Percentiles rank a stretch among this genome's conserved stretches.
These are phyloP conservation scores for Leishmania guyanensis DNA, from an alignment of 208 protist genomes.

Conservation along the genomic window DNA sequence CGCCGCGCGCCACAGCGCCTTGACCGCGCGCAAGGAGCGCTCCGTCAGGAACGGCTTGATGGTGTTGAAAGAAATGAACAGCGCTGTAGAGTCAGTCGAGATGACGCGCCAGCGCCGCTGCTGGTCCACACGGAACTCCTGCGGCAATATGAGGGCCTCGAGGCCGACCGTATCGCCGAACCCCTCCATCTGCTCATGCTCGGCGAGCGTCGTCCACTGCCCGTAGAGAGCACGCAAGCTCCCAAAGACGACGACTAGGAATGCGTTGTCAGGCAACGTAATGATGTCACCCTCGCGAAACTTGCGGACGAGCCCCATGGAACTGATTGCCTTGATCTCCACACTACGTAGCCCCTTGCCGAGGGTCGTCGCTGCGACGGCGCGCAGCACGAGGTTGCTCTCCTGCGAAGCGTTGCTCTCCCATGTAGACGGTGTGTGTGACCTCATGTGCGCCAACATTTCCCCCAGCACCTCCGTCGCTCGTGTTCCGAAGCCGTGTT, in stretches of 20 bases:
- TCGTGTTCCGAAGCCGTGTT: conserved; percentile 60
- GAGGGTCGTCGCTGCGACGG: conserved; percentile 63
- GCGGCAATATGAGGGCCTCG: conserved; percentile 60
- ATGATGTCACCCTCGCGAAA: conserved; percentile 69
- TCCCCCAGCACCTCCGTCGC: conserved; percentile 40
- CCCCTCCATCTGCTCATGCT: conserved; percentile 54
- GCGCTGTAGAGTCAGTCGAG: conserved; percentile 60
- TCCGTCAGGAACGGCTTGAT: conserved; percentile 77
- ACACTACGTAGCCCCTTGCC: conserved; percentile 53
- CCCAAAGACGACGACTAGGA: conserved; percentile 79
- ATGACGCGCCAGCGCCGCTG: conserved; percentile 65
- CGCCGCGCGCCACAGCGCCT: conserved; percentile 77
- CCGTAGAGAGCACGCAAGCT: conserved; percentile 60
- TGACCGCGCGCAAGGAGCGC: conserved; percentile 69
- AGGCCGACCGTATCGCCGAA: conserved; percentile 76
- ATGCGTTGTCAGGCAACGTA: conserved; percentile 59
- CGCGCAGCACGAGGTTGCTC: conserved; percentile 62
- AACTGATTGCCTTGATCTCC: conserved; percentile 64
- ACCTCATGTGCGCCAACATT: conserved; percentile 48
- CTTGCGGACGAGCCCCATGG: conserved; percentile 69
- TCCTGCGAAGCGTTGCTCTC: conserved; percentile 47
- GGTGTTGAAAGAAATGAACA: conserved; percentile 77
- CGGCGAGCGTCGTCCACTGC: conserved; percentile 64
- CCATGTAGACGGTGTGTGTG: conserved; percentile 52
- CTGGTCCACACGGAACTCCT: conserved; percentile 44